phyloP scores from a whole-genome alignment of 495 filamentous ascomycete species.

The Aspergillus bridgeri region DNA sequence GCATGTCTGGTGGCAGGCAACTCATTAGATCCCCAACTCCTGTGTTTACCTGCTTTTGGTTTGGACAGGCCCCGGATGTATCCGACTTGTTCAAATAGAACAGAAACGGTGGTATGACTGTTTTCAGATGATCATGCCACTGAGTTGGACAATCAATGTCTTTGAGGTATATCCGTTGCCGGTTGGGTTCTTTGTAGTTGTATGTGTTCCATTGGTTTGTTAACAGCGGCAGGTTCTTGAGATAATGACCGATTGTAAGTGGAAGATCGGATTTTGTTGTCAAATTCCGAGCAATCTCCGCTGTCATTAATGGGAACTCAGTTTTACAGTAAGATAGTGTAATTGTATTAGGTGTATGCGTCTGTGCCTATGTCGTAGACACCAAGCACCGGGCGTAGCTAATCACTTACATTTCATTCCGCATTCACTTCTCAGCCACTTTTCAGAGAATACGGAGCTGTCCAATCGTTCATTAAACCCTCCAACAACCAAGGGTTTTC shows the following conservation, averaged over 20 bases:
- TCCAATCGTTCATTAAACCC: slow-evolving; percentile 69
- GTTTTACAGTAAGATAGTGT: not conserved
- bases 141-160: slow-evolving; percentile 88
- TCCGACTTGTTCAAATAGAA: slow-evolving; percentile 79
- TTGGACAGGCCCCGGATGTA: slow-evolving; percentile 49
- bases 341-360: not conserved
- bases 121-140: slow-evolving; percentile 76
- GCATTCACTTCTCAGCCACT: slow-evolving; percentile 73
- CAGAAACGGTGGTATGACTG: slow-evolving; percentile 69
- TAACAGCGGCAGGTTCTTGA: slow-evolving; percentile 74
- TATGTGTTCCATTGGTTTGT: slow-evolving; percentile 66
- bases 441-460: slow-evolving; percentile 68
- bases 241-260: slow-evolving; percentile 83
- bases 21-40: slow-evolving; percentile 89
- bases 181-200: slow-evolving; percentile 64
- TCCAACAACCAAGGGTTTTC: slow-evolving; percentile 83
- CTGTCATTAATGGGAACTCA: slow-evolving; percentile 25
- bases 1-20: slow-evolving; percentile 76
- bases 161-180: slow-evolving; percentile 88
- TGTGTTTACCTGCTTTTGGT: slow-evolving; percentile 37
- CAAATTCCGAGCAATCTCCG: slow-evolving; percentile 71
- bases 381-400: not conserved
- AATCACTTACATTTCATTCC: slow-evolving; percentile 67
- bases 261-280: slow-evolving; percentile 62
- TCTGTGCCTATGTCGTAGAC: not conserved